These are phyloP conservation scores for Diplodia mutila DNA, from an alignment of 2,329 filamentous ascomycete genomes.

Conservation along the genomic window DNA sequence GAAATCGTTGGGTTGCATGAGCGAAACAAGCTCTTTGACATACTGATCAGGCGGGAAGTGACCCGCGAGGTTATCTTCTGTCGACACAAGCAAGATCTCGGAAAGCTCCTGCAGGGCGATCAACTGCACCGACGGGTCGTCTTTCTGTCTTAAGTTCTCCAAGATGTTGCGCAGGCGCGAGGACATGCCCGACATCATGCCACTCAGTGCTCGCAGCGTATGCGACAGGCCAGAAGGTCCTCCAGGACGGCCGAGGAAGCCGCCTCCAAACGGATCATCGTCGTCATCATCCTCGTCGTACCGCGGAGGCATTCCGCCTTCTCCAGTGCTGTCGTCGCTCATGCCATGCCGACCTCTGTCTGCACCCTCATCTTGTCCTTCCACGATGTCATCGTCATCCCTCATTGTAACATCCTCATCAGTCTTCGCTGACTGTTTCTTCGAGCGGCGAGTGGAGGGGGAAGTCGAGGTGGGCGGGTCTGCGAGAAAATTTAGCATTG, in stretches of 20 bases:
- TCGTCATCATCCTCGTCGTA: conserved; percentile 58
- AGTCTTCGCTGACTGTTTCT: conserved; percentile 43
- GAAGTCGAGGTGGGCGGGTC: conserved; percentile 31
- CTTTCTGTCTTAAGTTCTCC: conserved; percentile 72
- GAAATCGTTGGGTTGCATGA: conserved; percentile 91
- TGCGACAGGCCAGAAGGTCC: conserved; percentile 70
- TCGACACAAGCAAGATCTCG: conserved; percentile 89
- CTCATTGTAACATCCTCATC: conserved; percentile 74
- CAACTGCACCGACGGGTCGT: conserved; percentile 83
- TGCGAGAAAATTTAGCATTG: conserved; percentile 27
- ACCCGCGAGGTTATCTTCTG: conserved; percentile 92
- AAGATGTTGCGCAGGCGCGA: conserved; percentile 69
- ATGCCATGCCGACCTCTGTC: conserved; percentile 40
- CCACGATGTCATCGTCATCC: conserved; percentile 64
- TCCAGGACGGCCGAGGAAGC: conserved; percentile 69
- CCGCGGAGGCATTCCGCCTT: conserved; percentile 58
- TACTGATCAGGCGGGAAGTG: conserved; percentile 94
- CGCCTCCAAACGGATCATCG: conserved; percentile 63
- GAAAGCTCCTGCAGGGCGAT: conserved; percentile 93
- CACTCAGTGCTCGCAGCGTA: conserved; percentile 83
- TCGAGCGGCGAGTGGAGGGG: conserved; percentile 38
- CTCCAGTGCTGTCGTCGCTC: conserved; percentile 66
- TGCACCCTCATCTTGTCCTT: conserved; percentile 46
- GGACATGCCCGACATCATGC: conserved; percentile 87
- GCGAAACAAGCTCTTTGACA: conserved; percentile 86